Evolutionary conservation across 331 rosid genomes (phyloP).

Genomic region (Arachis monticola): DNA sequence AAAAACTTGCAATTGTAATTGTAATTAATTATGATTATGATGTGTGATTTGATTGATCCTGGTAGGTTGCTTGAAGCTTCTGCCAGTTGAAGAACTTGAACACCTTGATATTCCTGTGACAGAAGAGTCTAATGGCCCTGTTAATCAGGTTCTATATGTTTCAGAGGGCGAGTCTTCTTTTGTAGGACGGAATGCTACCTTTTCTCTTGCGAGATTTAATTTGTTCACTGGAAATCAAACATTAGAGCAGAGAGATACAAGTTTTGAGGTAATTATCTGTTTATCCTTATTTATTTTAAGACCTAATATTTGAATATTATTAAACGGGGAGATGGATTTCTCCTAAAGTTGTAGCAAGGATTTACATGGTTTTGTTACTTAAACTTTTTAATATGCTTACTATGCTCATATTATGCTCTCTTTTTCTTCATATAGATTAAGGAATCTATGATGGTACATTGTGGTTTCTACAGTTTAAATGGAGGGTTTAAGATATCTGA

Average conservation of each 20-base stretch:
- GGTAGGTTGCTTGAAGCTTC: conserved; percentile 84
- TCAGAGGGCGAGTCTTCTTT: conserved; percentile 51
- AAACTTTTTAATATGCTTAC: too few species aligned
- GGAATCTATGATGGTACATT: conserved; percentile 65
- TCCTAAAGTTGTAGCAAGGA: too few species aligned
- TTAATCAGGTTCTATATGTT: conserved; percentile 54
- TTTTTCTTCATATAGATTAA: conserved; percentile 56
- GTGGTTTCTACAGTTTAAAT: conserved; percentile 77
- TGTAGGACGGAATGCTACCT: conserved; percentile 46
- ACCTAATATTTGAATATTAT: too few species aligned
- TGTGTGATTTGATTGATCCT: conserved; percentile 36
- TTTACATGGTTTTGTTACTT: too few species aligned
- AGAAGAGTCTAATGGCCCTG: conserved; percentile 49
- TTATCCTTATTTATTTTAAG: too few species aligned
- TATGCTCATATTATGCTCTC: too few species aligned
- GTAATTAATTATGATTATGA: not conserved
- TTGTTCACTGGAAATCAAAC: conserved; percentile 91
- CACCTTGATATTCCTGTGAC: conserved; percentile 62
- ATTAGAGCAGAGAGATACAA: conserved; percentile 64
- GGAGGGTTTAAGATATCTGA: conserved; percentile 86
- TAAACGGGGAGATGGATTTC: too few species aligned
- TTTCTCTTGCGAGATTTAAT: conserved; percentile 69
- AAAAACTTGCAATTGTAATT: too few species aligned
- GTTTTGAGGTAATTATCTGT: conserved; percentile 70
- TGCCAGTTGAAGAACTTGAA: conserved; percentile 83